These are phyloP conservation scores for Colletotrichum orchidophilum DNA, from an alignment of 2,329 filamentous ascomycete genomes.

Conservation along the genomic window DNA sequence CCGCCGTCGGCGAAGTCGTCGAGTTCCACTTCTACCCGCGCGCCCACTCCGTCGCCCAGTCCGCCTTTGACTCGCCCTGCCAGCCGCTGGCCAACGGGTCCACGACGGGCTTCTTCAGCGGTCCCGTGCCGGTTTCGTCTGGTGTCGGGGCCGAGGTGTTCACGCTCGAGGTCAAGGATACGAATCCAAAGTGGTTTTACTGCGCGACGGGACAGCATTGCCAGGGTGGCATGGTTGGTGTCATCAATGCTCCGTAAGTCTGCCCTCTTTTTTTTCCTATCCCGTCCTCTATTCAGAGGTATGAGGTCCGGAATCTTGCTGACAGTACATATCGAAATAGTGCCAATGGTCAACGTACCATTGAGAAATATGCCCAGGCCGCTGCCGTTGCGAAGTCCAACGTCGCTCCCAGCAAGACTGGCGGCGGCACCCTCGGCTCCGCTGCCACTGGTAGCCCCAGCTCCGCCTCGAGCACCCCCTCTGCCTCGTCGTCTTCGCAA, in stretches of 20 bases:
- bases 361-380: conserved; percentile 16
- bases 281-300: background rate
- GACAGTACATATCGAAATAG: background rate
- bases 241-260: conserved; percentile 38
- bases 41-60: conserved; percentile 72
- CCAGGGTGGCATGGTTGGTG: conserved; percentile 68
- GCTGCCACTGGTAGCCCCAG: conserved; percentile 13
- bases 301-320: background rate
- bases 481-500: background rate
- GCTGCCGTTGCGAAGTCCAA: conserved; percentile 24
- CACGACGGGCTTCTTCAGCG: conserved; percentile 59
- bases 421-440: conserved; percentile 28
- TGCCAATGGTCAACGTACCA: conserved; percentile 2
- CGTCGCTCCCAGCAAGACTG: conserved; percentile 26
- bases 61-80: conserved; percentile 68
- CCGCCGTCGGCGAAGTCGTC: conserved; percentile 57
- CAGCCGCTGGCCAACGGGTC: conserved; percentile 56
- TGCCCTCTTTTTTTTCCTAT: too few species aligned
- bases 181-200: conserved; percentile 71
- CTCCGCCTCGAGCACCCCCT: conserved; percentile 2
- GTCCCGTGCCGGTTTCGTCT: conserved; percentile 45
- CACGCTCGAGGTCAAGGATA: conserved; percentile 45
- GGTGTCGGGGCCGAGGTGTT: conserved; percentile 36
- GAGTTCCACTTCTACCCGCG: conserved; percentile 54
- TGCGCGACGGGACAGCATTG: conserved; percentile 69